Base-by-base conservation (phyloP, 1,284 basidiomycete species). In the Moniliella sp. region DNA sequence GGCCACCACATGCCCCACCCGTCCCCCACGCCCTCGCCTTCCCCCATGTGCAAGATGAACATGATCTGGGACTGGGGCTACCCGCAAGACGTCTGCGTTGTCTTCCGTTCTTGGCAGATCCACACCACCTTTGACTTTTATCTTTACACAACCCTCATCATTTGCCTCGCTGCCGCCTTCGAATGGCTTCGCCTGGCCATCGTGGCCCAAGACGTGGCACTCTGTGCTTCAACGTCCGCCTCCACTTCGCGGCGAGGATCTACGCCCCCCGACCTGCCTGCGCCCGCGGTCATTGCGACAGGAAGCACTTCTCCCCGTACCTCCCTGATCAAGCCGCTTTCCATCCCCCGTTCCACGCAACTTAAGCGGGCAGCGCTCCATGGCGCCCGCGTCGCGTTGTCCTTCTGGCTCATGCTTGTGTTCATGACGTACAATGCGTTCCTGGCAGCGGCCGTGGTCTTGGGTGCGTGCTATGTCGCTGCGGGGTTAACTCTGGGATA, bases 381-480 rank as follows among this genome's bases (percentile, higher is more conserved):
- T 30, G 48, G 46, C 16, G 13, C 26, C 0, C 33, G 32, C 4
- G 38, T 49, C 5, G 28, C 27, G 1, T 25, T 50, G 8, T 39
- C 44, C n/a, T 47, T 50, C 14, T 25, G 38, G 11, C 28, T 53
- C 5, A 53, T 53, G 50, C 31, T 53, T 15, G 36, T 50, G 1
- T 39, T 40, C 12, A 53, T 53, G 50, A 47, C 48, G 1, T 53
- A 51, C 35, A 53, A 53, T 30, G 41, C 38, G 0, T 52, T 30
- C 18, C 23, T 52, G 7, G 42, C 49, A 9, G 35, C 16, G 3
- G 45, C 42, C 2, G 47, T 52, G 25, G 42, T 52, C 3, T 12
- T 31, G 4, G 49, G 49, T 45, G 17, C 2, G 13, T 12, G 5
- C 14, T 21, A 16, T 23, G n/a, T 23, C 8, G 21, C 8, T 7